Percentiles rank a stretch among this genome's conserved stretches.
Conservation (phyloP, 2,329 filamentous ascomycete species). For the Fusarium staphyleae region DNA sequence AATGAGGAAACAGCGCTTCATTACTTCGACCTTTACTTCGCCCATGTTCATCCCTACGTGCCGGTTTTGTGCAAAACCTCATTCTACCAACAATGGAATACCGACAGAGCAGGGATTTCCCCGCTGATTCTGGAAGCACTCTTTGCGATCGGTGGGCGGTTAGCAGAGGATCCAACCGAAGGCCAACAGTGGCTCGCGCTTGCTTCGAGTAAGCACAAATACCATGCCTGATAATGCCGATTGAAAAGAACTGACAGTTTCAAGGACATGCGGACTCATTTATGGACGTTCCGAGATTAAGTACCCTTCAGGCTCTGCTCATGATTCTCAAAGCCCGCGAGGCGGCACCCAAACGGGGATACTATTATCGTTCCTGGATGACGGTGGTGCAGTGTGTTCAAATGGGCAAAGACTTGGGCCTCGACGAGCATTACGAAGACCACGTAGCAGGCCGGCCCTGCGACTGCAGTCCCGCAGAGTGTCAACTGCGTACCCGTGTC, state of each 20-base stretch:
- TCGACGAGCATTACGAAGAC: slow-evolving; percentile 84
- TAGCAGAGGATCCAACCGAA: slow-evolving; percentile 83
- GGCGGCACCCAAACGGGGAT: slow-evolving; percentile 89
- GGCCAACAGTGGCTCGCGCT: slow-evolving; percentile 93
- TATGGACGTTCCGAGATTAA: slow-evolving; percentile 88
- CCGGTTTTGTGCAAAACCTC: slow-evolving; percentile 83
- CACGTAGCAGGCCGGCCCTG: slow-evolving; percentile 78
- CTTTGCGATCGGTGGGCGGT: slow-evolving; percentile 85
- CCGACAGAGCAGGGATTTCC: slow-evolving; percentile 82
- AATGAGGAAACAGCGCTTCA: slow-evolving; percentile 80
- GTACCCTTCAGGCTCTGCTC: slow-evolving; percentile 88
- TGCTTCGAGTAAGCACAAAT: slow-evolving; percentile 70
- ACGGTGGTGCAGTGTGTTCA: slow-evolving; percentile 88
- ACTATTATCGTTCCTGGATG: slow-evolving; percentile 98
- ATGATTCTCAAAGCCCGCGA: slow-evolving; percentile 91
- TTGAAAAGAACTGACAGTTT: slow-evolving; percentile 27
- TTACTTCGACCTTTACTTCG: slow-evolving; percentile 91
- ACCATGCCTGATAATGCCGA: neutral
- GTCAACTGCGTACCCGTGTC: slow-evolving; percentile 81
- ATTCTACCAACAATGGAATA: slow-evolving; percentile 91
- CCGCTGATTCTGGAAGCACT: slow-evolving; percentile 88
- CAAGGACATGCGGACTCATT: slow-evolving; percentile 90
- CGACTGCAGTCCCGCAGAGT: slow-evolving; percentile 74
- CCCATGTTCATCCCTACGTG: slow-evolving; percentile 89
- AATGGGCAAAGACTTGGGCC: slow-evolving; percentile 89